Percentiles rank a stretch among this genome's conserved stretches.
Conservation (phyloP, 31 red algal genomes). For the Porphyra umbilicalis region DNA sequence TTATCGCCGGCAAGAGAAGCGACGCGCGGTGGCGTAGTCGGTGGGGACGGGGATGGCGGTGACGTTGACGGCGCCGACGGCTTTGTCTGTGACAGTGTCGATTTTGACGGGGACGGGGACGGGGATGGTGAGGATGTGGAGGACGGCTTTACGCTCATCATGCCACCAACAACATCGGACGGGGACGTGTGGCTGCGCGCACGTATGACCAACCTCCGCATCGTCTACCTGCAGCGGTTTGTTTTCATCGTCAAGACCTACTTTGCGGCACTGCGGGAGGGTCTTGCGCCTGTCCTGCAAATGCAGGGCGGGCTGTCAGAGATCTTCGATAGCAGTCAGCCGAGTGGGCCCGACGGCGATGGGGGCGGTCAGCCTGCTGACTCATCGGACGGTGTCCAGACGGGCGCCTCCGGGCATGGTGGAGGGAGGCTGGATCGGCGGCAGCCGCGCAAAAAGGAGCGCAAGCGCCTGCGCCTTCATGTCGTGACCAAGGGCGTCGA, state of each 20-base stretch:
- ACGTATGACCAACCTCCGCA: slow-evolving; percentile 59
- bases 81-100: neutral
- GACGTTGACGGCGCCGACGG: neutral
- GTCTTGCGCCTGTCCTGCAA: slow-evolving; percentile 61
- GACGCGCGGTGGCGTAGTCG: no score
- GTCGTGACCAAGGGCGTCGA: slow-evolving; percentile 66
- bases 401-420: no score
- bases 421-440: neutral
- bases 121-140: neutral
- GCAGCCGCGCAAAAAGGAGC: neutral
- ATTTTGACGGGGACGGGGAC: neutral
- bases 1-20: neutral
- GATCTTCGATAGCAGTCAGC: slow-evolving; percentile 38
- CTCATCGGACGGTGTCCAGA: neutral
- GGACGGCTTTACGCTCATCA: slow-evolving; percentile 59
- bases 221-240: slow-evolving; percentile 83
- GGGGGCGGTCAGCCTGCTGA: neutral
- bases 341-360: neutral
- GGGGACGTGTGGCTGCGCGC: slow-evolving; percentile 57
- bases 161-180: slow-evolving; percentile 23
- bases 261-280: slow-evolving; percentile 60
- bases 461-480: slow-evolving; percentile 33
- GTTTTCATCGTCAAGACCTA: slow-evolving; percentile 81
- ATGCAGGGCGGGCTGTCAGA: slow-evolving; percentile 79
- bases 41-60: neutral